phyloP scores from a whole-genome alignment of 306 rosid species.

The Quercus parvula region DNA sequence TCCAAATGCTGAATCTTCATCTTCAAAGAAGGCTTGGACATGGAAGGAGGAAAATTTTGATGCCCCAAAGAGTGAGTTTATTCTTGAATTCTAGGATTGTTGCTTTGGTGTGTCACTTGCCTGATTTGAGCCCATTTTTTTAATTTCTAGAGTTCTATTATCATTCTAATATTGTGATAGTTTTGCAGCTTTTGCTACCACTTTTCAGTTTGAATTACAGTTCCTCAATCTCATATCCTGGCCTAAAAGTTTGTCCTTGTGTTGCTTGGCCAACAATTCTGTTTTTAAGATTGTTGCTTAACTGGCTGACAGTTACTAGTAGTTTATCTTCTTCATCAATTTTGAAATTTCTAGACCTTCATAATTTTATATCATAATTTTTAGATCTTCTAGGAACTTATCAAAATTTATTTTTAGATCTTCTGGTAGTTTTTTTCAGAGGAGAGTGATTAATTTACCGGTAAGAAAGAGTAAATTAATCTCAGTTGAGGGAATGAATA shows the following conservation, averaged over 20 bases:
- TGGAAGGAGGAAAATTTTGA: constrained; percentile 71
- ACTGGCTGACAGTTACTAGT: background rate
- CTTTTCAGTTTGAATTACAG: background rate
- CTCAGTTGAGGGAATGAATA: no score
- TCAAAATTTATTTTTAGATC: background rate
- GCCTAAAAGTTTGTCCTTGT: background rate
- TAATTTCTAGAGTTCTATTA: background rate
- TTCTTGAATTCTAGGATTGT: constrained; percentile 8
- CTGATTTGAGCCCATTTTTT: background rate
- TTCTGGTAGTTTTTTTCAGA: no score
- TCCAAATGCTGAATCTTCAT: constrained; percentile 30
- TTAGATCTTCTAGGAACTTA: background rate
- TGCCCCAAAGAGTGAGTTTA: constrained; percentile 81
- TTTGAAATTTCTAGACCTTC: background rate
- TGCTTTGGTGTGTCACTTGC: constrained; percentile 5
- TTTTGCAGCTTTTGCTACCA: background rate
- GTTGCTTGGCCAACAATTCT: background rate
- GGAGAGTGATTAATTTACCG: no score
- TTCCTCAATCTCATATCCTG: background rate
- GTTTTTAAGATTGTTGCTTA: background rate
- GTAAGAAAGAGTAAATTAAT: no score
- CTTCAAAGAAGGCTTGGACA: constrained; percentile 33
- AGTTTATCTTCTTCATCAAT: background rate
- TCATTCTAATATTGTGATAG: constrained; percentile 1
- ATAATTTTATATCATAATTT: background rate